Conservation (phyloP, 768 basidiomycete genomes). For the Amanita exitialis region DNA sequence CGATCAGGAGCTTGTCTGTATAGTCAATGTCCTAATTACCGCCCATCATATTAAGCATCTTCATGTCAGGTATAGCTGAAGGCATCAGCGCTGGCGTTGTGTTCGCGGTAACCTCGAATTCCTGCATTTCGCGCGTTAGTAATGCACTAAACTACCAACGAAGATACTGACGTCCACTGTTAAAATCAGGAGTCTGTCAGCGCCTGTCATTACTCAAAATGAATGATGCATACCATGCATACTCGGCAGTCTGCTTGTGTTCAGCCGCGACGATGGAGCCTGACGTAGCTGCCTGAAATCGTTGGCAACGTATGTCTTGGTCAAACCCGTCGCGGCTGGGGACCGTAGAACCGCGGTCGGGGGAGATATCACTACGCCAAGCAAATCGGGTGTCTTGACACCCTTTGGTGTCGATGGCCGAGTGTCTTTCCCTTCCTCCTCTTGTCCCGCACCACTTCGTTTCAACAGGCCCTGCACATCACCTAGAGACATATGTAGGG, state of each 20-base stretch:
- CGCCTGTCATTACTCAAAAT: neutral
- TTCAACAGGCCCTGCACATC: neutral
- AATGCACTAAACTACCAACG: neutral
- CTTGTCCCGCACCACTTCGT: constrained; percentile 26
- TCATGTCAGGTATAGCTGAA: constrained; percentile 1
- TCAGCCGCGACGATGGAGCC: constrained; percentile 58
- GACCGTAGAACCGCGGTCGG: constrained; percentile 61
- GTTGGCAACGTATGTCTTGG: constrained; percentile 74
- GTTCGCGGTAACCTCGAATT: constrained; percentile 4
- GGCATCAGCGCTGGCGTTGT: constrained; percentile 1
- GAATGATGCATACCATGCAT: constrained; percentile 45
- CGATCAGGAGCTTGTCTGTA: neutral
- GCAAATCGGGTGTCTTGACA: constrained; percentile 42
- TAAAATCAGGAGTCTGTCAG: neutral
- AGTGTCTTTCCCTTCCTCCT: constrained; percentile 10
- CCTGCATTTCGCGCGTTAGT: neutral
- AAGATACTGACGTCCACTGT: constrained; percentile 3
- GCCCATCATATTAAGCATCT: neutral
- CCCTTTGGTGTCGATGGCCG: constrained; percentile 46
- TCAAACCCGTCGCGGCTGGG: constrained; percentile 65
- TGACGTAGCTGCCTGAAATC: constrained; percentile 75
- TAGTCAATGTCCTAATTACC: neutral
- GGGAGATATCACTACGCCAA: constrained; percentile 62
- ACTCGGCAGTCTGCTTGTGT: constrained; percentile 81
- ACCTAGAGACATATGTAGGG: constrained; percentile 1